These are phyloP conservation scores for Neurospora tetraspora DNA, from an alignment of 495 filamentous ascomycete genomes.

Conservation along the genomic window DNA sequence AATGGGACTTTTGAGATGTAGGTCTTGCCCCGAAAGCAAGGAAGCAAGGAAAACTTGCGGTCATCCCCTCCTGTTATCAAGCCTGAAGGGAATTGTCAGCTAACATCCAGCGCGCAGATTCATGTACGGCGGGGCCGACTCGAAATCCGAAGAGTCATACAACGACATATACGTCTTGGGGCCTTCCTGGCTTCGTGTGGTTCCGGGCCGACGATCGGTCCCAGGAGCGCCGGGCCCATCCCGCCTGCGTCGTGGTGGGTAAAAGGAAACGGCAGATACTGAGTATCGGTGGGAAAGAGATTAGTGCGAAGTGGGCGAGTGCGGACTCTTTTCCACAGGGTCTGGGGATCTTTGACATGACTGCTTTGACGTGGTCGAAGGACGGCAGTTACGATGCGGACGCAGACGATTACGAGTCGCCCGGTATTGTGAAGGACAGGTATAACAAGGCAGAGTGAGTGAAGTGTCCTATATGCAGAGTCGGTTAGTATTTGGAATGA, in stretches of 20 bases:
- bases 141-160: too few species aligned
- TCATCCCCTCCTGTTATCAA: too few species aligned
- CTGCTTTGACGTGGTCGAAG: neutral
- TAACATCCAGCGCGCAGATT: neutral
- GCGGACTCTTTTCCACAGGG: neutral
- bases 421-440: neutral
- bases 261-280: neutral
- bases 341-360: neutral
- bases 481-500: neutral
- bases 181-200: too few species aligned
- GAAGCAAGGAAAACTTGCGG: too few species aligned
- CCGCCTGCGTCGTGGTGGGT: neutral
- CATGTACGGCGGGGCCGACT: too few species aligned
- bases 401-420: constrained; percentile 1
- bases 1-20: neutral
- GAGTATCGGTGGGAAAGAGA: neutral
- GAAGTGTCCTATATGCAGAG: neutral
- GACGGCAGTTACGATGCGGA: constrained; percentile 2
- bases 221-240: too few species aligned
- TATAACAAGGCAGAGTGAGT: neutral
- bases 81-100: neutral
- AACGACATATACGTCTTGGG: too few species aligned
- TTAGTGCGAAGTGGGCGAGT: neutral
- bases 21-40: neutral
- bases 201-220: too few species aligned